Conservation (phyloP, 2,329 filamentous ascomycete species). For the Fulvia fulva region DNA sequence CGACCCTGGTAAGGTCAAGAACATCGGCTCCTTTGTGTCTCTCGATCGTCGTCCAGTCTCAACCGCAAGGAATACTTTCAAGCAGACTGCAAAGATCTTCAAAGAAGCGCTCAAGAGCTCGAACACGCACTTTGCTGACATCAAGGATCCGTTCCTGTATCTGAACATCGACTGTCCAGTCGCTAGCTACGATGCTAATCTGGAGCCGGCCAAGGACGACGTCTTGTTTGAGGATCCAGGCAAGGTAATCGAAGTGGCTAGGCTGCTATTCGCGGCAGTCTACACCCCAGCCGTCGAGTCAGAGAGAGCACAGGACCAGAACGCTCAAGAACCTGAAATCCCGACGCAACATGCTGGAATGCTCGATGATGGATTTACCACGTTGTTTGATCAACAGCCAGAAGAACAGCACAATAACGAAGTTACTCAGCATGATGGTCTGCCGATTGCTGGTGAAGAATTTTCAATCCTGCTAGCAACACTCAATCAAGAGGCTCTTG, state of each 20-base stretch:
- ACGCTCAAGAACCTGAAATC: neutral
- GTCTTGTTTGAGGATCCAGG: slow-evolving; percentile 61
- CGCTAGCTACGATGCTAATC: slow-evolving; percentile 66
- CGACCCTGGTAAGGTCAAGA: slow-evolving; percentile 37
- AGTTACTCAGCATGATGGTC: neutral
- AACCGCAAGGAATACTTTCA: slow-evolving; percentile 52
- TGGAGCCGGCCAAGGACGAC: slow-evolving; percentile 69
- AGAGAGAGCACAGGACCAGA: neutral
- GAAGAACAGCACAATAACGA: neutral
- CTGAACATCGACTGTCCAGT: slow-evolving; percentile 60
- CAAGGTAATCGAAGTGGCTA: slow-evolving; percentile 41
- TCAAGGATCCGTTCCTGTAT: slow-evolving; percentile 58
- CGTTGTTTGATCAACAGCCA: neutral
- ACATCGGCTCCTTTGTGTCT: slow-evolving; percentile 56
- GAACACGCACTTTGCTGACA: slow-evolving; percentile 23
- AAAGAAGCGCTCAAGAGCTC: slow-evolving; percentile 46
- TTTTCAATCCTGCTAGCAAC: neutral
- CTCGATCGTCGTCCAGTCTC: slow-evolving; percentile 65
- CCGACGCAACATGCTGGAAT: neutral
- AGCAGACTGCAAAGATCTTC: slow-evolving; percentile 55
- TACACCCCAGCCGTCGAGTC: slow-evolving; percentile 13
- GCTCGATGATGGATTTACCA: neutral
- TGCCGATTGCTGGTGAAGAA: neutral
- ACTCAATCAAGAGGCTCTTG: no score
- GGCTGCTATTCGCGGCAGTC: slow-evolving; percentile 40